Conservation (phyloP, 1,284 basidiomycete genomes). For the Heterobasidion parviporum region DNA sequence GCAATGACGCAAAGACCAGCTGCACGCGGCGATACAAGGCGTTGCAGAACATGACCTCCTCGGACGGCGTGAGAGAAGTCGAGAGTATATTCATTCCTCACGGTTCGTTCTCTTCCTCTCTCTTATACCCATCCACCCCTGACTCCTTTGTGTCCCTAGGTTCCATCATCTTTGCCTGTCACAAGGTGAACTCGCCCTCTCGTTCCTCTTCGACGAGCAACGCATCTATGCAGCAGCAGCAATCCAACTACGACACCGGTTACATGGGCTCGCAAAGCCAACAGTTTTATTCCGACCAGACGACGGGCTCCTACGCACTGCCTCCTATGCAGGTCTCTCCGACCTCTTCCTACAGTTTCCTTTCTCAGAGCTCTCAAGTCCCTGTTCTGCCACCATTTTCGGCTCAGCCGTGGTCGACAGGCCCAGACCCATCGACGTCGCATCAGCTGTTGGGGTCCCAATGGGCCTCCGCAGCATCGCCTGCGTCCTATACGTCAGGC, state of each 20-base stretch:
- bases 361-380: slow-evolving; percentile 22
- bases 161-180: slow-evolving; percentile 77
- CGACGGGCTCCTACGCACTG: slow-evolving; percentile 5
- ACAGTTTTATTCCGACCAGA: slow-evolving; percentile 36
- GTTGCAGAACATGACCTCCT: slow-evolving; percentile 59
- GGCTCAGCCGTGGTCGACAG: too few relatives aligned
- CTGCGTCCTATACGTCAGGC: slow-evolving; percentile 13
- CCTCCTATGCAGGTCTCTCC: slow-evolving; percentile 36
- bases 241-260: slow-evolving; percentile 19
- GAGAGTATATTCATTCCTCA: slow-evolving; percentile 93
- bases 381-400: slow-evolving; percentile 4
- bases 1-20: slow-evolving; percentile 77
- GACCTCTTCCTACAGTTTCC: slow-evolving; percentile 24
- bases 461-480: slow-evolving; percentile 30
- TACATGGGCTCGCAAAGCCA: slow-evolving; percentile 20
- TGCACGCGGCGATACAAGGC: slow-evolving; percentile 91
- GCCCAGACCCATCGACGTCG: slow-evolving; percentile 3
- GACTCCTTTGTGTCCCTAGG: slow-evolving; percentile 30
- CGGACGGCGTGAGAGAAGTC: slow-evolving; percentile 58
- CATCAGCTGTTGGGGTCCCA: slow-evolving; percentile 27
- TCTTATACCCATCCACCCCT: slow-evolving; percentile 6
- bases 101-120: slow-evolving; percentile 43
- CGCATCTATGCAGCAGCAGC: slow-evolving; percentile 9
- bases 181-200: slow-evolving; percentile 51
- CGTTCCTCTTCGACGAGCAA: slow-evolving; percentile 25